Base-by-base conservation (phyloP, 805 yeast species). In the Saturnispora sanitii region DNA sequence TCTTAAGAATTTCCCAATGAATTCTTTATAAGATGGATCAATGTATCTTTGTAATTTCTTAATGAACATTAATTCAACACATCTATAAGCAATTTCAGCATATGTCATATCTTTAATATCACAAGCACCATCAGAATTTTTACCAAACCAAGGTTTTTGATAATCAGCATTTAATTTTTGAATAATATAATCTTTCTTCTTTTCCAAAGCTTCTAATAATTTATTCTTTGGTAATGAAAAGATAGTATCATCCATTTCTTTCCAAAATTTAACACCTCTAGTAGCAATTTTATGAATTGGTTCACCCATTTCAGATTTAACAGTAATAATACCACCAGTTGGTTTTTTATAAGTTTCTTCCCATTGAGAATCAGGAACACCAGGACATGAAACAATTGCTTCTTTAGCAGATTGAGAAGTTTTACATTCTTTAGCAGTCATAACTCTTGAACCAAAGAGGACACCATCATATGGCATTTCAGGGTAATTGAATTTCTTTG, bases 401-500 rank as follows among this genome's bases (percentile, higher is more conserved):
- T 77, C 70, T 71, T 92, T 92, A 45, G 96, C 98, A 46, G 76
- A 96, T 55, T 81, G 82, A 35, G 96, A 83, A 41, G 98, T 90
- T 62, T 77, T 77, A 38, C 95, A 90, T 70, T 92, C 99, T 71
- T 83, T 83, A 44, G 98, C 95, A 52, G 85, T 81, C 97, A 92
- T 92, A 41, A 86, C 94, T 66, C 97, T 79, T 34, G 96, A 86
- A 56, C 98, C 99, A 53, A 86, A 82, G 60, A 92, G 67, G 57
- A 88, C 78, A 72, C 97, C 99, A 64, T 92, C 99, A 54, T 85
- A 92, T 45, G 99, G 99, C 99, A 92, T 92, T 54, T 94, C 88
- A 54, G 99, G 97, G 65, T 83, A 87, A 62, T 82, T 77, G 69
- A 74, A 88, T 52, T 72, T 57, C 40, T 70, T 66, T n/a, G 97